Base-by-base conservation (phyloP, 2,329 filamentous ascomycete species). In the Scedosporium aurantiacum region DNA sequence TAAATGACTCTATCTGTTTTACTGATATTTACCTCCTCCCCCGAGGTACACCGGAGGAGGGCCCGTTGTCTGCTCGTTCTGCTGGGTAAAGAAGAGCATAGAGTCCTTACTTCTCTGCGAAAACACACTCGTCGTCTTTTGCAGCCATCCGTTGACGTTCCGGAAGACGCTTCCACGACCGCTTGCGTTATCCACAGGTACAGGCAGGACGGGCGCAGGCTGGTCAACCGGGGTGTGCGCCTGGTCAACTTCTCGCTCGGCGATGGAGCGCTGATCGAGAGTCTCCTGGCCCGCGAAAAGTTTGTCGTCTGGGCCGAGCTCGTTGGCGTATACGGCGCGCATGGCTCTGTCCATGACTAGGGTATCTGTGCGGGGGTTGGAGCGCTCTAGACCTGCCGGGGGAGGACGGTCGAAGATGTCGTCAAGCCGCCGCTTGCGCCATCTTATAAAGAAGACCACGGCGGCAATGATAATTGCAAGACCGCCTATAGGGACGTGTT, bases 321-420 rank as follows among this genome's bases (percentile, higher is more conserved):
- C 45, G 28, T 60, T 32, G 14, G 47, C 58, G 32, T 54, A 54
- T 32, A 58, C 27, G 37, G 56, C 56, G 16, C 37, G 56, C 56
- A 58, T 58, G 6, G 56, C 56, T 12, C n/a, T 40, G 37, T 58
- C 56, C 56, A 58, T 58, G 56, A 58, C 56, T 14, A 43, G 10
- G 28, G 56, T 43, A n/a, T 58, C 32, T 1, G 28, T 58, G 14
- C 37, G 32, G 37, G 28, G 10, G 56, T 25, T 27, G 27, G 54
- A 40, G 27, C 54, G 54, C 10, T 37, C 5, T 23, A 57, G 25
- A 6, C 58, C 58, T 28, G 45, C 27, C 3, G 58, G 58, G n/a
- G 58, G 47, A 4, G 58, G 58, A n/a, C 37, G 45, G 47, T 60
- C 47, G 32, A 54, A 60, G 58, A 60, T 50, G 5, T 28, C 21